These are phyloP conservation scores for Kazachstania viticola DNA, from an alignment of 805 yeast genomes.

Conservation along the genomic window DNA sequence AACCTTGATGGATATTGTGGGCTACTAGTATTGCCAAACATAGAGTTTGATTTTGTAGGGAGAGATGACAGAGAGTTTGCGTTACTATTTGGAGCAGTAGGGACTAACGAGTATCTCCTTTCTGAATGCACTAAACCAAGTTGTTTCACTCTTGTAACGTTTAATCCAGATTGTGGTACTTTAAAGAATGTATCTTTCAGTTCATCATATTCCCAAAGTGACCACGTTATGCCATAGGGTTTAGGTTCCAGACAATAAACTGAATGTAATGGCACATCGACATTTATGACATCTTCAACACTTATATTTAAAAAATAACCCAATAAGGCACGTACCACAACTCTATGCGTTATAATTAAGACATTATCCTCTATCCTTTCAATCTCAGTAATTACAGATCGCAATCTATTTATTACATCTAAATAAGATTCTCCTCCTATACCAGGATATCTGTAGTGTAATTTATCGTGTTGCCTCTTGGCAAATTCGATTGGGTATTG, in stretches of 20 bases:
- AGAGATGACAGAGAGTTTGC: too few relatives aligned
- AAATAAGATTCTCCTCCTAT: conserved; percentile 93
- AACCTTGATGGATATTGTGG: too few relatives aligned
- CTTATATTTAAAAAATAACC: conserved; percentile 83
- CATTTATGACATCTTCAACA: conserved; percentile 69
- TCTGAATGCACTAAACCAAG: conserved; percentile 61
- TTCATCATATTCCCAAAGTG: conserved; percentile 79
- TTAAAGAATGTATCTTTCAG: conserved; percentile 63
- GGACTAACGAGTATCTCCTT: conserved; percentile 61
- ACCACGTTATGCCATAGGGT: conserved; percentile 94
- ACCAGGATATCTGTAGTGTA: conserved; percentile 88
- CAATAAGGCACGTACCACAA: conserved; percentile 73
- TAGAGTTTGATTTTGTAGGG: too few relatives aligned
- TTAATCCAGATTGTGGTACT: conserved; percentile 35
- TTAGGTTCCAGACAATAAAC: conserved; percentile 82
- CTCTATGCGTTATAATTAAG: conserved; percentile 77
- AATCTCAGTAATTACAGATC: conserved; percentile 84
- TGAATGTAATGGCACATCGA: conserved; percentile 89
- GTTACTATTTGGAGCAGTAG: conserved; percentile 51
- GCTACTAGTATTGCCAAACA: too few relatives aligned
- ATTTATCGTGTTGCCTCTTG: conserved; percentile 63
- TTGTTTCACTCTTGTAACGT: conserved; percentile 46
- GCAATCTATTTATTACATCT: conserved; percentile 81
- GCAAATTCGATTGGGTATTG: conserved; percentile 68
- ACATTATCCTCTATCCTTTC: conserved; percentile 87